Conservation (phyloP, 2,329 filamentous ascomycete species). For the Orbilia blumenaviensis region DNA sequence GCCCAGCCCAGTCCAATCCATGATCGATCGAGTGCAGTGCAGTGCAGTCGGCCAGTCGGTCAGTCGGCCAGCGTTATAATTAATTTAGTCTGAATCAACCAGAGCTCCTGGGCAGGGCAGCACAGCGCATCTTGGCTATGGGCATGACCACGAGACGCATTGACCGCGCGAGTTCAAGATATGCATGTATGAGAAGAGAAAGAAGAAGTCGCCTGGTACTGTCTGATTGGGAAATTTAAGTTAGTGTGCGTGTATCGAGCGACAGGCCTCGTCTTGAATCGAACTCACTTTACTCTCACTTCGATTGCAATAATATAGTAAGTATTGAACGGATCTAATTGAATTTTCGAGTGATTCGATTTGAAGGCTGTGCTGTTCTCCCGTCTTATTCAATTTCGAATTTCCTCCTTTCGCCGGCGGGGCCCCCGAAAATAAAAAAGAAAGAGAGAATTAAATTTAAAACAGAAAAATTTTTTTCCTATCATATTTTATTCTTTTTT, state of each 20-base stretch:
- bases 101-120: slow-evolving; percentile 5
- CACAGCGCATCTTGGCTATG: neutral
- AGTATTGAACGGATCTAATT: no score
- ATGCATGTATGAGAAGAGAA: slow-evolving; percentile 2
- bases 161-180: neutral
- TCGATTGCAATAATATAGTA: no score
- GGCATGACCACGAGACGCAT: slow-evolving; percentile 5
- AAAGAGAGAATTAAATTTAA: no score
- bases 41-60: no score
- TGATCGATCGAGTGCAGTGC: no score
- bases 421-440: slow-evolving; percentile 17
- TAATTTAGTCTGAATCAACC: neutral
- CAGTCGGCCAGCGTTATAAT: no score
- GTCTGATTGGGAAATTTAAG: slow-evolving; percentile 47
- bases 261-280: neutral
- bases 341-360: no score
- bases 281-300: no score
- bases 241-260: neutral
- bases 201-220: slow-evolving; percentile 32
- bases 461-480: neutral
- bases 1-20: neutral
- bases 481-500: no score
- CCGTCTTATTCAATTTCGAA: slow-evolving; percentile 47
- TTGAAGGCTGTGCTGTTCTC: slow-evolving; percentile 50
- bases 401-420: slow-evolving; percentile 50